phyloP scores from a whole-genome alignment of 345 rosid genomes.

The Litchi chinensis region DNA sequence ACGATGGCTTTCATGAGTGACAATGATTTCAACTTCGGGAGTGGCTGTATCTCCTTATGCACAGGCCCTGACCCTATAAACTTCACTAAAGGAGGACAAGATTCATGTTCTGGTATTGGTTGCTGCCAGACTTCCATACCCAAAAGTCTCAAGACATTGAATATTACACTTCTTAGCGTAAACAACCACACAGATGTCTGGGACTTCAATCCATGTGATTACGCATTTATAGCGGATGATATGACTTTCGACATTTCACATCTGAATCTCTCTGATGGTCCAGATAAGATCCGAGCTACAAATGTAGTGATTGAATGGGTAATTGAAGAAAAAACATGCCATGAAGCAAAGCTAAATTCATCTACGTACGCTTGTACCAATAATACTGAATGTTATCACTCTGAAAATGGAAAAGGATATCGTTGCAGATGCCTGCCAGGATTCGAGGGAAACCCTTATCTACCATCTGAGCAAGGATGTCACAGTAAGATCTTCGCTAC shows the following conservation, averaged over 20 bases:
- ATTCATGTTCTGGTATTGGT: conserved; percentile 8
- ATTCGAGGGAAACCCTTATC: not conserved
- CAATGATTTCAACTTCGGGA: too few relatives aligned
- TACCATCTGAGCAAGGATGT: not conserved
- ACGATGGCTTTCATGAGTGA: not conserved
- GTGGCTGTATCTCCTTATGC: too few relatives aligned
- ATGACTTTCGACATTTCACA: not conserved
- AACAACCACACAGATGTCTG: rapidly evolving
- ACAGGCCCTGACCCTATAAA: too few relatives aligned
- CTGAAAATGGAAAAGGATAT: not conserved
- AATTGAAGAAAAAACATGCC: not conserved
- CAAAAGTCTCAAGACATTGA: not conserved
- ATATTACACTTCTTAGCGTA: not conserved
- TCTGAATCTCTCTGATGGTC: not conserved
- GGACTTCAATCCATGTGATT: not conserved
- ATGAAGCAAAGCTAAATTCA: not conserved
- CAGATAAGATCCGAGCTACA: not conserved
- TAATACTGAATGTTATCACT: not conserved
- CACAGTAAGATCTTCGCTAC: not conserved
- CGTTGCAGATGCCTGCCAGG: not conserved
- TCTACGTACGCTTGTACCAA: not conserved
- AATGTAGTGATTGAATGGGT: not conserved
- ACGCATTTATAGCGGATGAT: not conserved
- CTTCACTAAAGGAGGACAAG: too few relatives aligned
- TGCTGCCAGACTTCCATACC: not conserved